Evolutionary conservation across 139 green algal genomes (phyloP), one percentile per base, ranked within the genome.

Genomic region (Trebouxia sp.): DNA sequence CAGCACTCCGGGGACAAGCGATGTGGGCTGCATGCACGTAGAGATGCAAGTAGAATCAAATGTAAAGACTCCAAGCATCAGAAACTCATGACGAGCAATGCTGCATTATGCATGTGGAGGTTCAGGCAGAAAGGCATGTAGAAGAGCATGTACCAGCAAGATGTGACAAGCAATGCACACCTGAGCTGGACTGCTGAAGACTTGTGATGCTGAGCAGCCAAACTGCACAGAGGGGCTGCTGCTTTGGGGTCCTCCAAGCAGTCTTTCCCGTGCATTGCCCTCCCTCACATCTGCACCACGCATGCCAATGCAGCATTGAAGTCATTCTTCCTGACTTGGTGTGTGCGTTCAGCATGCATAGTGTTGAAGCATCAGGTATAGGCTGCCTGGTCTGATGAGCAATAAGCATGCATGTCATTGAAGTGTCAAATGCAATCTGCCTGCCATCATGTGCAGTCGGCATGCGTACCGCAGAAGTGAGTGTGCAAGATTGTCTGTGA

Each of bases 221-320:
- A 82, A 66, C 8, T 28, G 5, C 17, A 77, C 37, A 24, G 24
- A 24, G 26, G 78, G 78, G 5, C 22, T 12, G 28, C 26, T 37
- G 11, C 20, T 24, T 12, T n/a, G 28, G 1, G 78, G 78, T 4
- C 15, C 35, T 15, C 30, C 30, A 38, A 76, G 43, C 32, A 82
- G 22, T 37, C 14, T 26, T 30, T 82, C 78, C 8, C 66, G 28
- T 24, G 42, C 32, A 55, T 77, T 82, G 42, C 42, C 62, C 38
- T 53, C 26, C 32, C 38, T 30, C 62, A 66, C 41, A 67, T 67
- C 47, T 51, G 67, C 41, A 76, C 24, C 38, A 28, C 22, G 26
- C 20, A 74, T 28, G 5, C 45, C n/a, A 22, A 30, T 35, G 37
- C 35, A 75, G 22, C 11, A 56, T 42, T 20, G 20, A 56, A 12